phyloP scores from a whole-genome alignment of 1,284 basidiomycete species.

The Veloboletus limbatus region DNA sequence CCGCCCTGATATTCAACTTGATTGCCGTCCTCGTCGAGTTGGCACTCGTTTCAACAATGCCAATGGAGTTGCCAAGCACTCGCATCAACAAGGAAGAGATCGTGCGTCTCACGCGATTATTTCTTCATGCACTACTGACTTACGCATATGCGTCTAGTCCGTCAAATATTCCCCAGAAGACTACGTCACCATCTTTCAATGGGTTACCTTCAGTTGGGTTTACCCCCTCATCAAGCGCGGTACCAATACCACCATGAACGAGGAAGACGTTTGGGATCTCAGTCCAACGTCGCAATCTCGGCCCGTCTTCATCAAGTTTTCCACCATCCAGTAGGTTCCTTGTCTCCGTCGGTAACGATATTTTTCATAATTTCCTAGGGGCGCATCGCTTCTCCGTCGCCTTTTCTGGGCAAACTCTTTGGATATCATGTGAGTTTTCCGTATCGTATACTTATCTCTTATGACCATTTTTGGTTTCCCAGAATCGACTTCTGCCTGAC shows the following conservation, averaged over 20 bases:
- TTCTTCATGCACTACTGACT: neutral
- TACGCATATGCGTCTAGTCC: slow-evolving; percentile 31
- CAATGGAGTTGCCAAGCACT: slow-evolving; percentile 43
- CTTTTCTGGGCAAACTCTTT: slow-evolving; percentile 68
- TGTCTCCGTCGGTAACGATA: slow-evolving; percentile 3
- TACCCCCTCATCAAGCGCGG: slow-evolving; percentile 54
- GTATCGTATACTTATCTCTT: neutral
- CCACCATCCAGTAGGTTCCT: slow-evolving; percentile 32
- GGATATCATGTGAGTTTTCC: slow-evolving; percentile 54
- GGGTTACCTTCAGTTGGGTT: slow-evolving; percentile 71
- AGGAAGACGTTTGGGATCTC: slow-evolving; percentile 58
- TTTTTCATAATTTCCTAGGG: slow-evolving; percentile 25
- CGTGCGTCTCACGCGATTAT: slow-evolving; percentile 28
- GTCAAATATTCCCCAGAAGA: slow-evolving; percentile 57
- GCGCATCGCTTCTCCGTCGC: slow-evolving; percentile 56
- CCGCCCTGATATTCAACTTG: slow-evolving; percentile 37
- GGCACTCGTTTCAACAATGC: slow-evolving; percentile 39
- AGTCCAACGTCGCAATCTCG: slow-evolving; percentile 54
- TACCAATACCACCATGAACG: slow-evolving; percentile 48
- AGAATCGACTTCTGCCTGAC: slow-evolving; percentile 68
- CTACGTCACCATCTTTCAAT: slow-evolving; percentile 60
- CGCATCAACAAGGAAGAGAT: slow-evolving; percentile 38
- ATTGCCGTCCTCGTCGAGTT: slow-evolving; percentile 36
- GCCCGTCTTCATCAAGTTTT: slow-evolving; percentile 50
- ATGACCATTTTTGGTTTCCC: neutral